These are phyloP conservation scores for Paramecium caudatum DNA, from an alignment of 73 alveolate species.

Conservation along the genomic window DNA sequence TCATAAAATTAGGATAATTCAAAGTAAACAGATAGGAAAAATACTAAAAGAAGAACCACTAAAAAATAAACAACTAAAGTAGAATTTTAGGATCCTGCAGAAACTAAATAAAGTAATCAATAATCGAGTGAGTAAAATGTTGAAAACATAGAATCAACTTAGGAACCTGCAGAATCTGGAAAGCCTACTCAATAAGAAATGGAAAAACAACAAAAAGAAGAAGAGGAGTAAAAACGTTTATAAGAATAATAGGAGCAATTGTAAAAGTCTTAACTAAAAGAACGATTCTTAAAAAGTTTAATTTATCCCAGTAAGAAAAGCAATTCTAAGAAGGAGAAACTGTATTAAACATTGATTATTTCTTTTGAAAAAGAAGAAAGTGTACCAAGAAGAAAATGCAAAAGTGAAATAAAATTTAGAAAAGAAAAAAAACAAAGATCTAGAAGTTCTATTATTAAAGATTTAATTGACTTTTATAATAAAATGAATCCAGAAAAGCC, in stretches of 20 bases:
- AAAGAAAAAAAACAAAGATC: conserved; percentile 13
- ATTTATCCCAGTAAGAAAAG: background rate
- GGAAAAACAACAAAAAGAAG: background rate
- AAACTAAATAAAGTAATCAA: background rate
- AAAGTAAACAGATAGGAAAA: background rate
- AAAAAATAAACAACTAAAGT: too few species aligned
- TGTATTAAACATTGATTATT: background rate
- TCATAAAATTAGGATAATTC: background rate
- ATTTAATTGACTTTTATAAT: conserved; percentile 2
- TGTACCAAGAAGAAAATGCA: background rate
- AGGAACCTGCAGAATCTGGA: background rate
- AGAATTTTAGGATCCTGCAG: background rate
- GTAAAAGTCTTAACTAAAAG: background rate
- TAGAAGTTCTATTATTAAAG: background rate
- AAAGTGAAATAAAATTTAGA: background rate
- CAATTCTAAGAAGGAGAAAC: background rate
- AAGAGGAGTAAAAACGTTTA: background rate
- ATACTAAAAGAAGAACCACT: conserved; percentile 9
- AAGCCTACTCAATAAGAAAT: background rate
- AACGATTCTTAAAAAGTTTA: background rate
- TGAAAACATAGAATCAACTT: background rate
- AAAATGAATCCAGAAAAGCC: conserved; percentile 6
- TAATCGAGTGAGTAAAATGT: background rate
- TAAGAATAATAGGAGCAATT: background rate
- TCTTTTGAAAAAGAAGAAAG: background rate